Evolutionary conservation across 2,329 filamentous ascomycete species (phyloP).

Genomic region (Didymella sp.): DNA sequence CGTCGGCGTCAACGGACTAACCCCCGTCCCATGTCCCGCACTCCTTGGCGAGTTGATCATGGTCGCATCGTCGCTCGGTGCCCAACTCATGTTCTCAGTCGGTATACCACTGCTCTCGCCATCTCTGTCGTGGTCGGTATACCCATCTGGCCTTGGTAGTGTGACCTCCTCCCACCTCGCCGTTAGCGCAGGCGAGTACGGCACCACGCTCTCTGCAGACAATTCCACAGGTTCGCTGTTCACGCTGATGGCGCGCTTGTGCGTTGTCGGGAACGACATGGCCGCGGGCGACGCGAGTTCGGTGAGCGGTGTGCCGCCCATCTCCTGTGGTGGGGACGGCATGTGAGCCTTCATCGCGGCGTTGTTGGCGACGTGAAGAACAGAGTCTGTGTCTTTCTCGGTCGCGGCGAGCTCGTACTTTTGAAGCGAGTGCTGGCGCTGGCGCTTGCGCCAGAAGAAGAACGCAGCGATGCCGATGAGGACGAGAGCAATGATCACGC

Average conservation of each 20-base stretch:
- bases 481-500: constrained; percentile 26
- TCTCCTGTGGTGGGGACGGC: constrained; percentile 26
- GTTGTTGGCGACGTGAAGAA: constrained; percentile 5
- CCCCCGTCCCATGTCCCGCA: constrained; percentile 17
- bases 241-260: constrained; percentile 31
- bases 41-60: constrained; percentile 10
- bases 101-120: constrained; percentile 21
- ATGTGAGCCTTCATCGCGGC: constrained; percentile 25
- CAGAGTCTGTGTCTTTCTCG: constrained; percentile 29
- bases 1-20: constrained; percentile 30
- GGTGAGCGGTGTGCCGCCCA: constrained; percentile 34
- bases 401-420: constrained; percentile 33
- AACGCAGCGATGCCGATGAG: constrained; percentile 30
- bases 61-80: constrained; percentile 34
- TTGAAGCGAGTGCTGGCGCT: constrained; percentile 20
- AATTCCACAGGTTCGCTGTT: constrained; percentile 37
- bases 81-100: constrained; percentile 30
- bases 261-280: constrained; percentile 23
- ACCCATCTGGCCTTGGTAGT: constrained; percentile 19
- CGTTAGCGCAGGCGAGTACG: constrained; percentile 15
- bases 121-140: constrained; percentile 25
- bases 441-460: constrained; percentile 33
- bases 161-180: constrained; percentile 36
- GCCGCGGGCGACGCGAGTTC: constrained; percentile 31
- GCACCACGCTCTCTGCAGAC: constrained; percentile 22